Conservation (phyloP, 768 basidiomycete species). For the Boletus vermiculosoides region DNA sequence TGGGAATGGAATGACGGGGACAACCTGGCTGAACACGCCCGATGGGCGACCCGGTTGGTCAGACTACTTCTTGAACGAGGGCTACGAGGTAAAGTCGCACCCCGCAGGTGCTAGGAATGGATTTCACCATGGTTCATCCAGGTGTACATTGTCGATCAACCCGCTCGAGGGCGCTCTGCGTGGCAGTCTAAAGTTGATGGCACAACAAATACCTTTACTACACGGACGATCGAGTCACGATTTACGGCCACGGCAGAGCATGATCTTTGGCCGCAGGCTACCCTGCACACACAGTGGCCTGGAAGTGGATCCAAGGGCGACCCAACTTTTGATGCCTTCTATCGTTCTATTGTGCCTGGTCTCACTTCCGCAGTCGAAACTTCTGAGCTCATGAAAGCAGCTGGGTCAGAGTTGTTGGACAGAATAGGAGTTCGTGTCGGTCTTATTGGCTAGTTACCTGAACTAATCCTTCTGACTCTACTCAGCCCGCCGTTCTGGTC, state of each 20-base stretch:
- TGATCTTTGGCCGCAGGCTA: slow-evolving; percentile 46
- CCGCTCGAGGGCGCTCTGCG: slow-evolving; percentile 44
- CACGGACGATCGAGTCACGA: slow-evolving; percentile 37
- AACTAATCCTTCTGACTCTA: slow-evolving; percentile 2
- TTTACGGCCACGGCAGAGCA: slow-evolving; percentile 43
- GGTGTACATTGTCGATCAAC: slow-evolving; percentile 49
- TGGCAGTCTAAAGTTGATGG: slow-evolving; percentile 44
- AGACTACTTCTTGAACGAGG: slow-evolving; percentile 50
- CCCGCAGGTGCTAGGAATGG: background rate
- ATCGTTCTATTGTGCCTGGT: slow-evolving; percentile 41
- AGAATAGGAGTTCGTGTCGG: slow-evolving; percentile 44
- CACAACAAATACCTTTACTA: slow-evolving; percentile 28
- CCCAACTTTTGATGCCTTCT: slow-evolving; percentile 44
- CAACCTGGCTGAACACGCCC: slow-evolving; percentile 52
- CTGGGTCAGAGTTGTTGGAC: slow-evolving; percentile 45
- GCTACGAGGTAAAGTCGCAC: slow-evolving; percentile 43
- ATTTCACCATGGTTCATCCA: slow-evolving; percentile 5
- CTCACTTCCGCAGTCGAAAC: slow-evolving; percentile 37
- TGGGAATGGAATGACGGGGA: slow-evolving; percentile 53
- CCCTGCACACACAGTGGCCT: slow-evolving; percentile 51
- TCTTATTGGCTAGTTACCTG: background rate
- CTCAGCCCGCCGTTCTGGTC: slow-evolving; percentile 45
- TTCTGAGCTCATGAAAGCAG: slow-evolving; percentile 40
- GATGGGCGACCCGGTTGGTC: slow-evolving; percentile 56
- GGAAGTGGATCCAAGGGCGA: slow-evolving; percentile 50